phyloP scores from a whole-genome alignment of 163 green algal genomes.

The Scenedesmus sp. region DNA sequence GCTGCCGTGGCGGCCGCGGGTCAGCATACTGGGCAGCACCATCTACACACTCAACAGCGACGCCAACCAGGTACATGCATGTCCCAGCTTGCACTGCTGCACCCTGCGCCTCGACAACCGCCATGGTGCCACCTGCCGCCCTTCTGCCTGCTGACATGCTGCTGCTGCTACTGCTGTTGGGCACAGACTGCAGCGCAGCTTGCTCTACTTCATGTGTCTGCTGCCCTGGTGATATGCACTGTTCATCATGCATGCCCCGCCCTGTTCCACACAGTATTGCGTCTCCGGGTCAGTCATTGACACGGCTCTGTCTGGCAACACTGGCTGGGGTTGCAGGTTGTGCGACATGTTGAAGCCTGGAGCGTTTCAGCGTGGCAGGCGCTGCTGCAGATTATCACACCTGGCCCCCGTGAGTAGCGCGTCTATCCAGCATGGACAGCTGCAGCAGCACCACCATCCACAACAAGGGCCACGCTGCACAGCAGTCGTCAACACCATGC shows the following conservation, averaged over 20 bases:
- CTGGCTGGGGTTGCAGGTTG: constrained; percentile 29
- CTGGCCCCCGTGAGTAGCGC: background rate
- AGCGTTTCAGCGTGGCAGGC: constrained; percentile 15
- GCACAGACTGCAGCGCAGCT: no score
- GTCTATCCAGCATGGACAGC: background rate
- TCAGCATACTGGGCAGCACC: constrained; percentile 59
- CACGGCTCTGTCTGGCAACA: background rate
- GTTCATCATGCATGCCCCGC: no score
- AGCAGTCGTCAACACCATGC: background rate
- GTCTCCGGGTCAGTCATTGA: background rate
- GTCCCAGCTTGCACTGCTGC: background rate
- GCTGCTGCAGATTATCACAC: constrained; percentile 39
- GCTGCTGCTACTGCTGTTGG: no score
- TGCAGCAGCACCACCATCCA: background rate
- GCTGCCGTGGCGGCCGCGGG: constrained; percentile 63
- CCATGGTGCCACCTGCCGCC: background rate
- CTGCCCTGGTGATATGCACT: no score
- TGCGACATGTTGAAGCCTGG: constrained; percentile 42
- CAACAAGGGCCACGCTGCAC: background rate
- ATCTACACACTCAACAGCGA: constrained; percentile 65
- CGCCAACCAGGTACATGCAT: constrained; percentile 10
- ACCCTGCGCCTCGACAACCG: background rate
- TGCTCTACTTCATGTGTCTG: no score
- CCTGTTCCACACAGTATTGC: no score
- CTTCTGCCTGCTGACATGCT: no score